phyloP scores from a whole-genome alignment of 2,329 filamentous ascomycete genomes.

The Fusarium praegraminearum region DNA sequence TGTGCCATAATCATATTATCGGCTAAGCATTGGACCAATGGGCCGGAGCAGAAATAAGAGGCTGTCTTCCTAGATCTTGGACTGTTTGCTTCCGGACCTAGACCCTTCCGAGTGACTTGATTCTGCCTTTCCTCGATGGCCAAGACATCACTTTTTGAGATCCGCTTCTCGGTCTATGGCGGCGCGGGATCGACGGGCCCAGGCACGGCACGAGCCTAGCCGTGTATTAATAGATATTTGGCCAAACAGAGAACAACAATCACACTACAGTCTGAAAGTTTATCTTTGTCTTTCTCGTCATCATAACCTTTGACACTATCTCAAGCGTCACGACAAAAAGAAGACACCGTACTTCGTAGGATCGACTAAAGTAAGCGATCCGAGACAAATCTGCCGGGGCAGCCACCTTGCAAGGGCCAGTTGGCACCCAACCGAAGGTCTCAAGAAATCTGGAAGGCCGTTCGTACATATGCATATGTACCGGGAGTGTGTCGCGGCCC shows the following conservation, averaged over 20 bases:
- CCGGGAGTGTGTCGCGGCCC: conserved; percentile 39
- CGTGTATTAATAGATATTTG: not conserved
- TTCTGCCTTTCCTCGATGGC: conserved; percentile 16
- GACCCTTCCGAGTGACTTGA: conserved; percentile 17
- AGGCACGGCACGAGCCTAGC: conserved; percentile 47
- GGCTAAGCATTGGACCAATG: conserved; percentile 33
- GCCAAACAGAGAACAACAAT: not conserved
- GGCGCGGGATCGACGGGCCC: conserved; percentile 43
- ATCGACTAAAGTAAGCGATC: conserved; percentile 7
- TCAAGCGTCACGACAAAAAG: not conserved
- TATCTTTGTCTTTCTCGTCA: not conserved
- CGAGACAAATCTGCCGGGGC: conserved; percentile 25
- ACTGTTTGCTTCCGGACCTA: not conserved
- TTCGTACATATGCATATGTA: conserved; percentile 29
- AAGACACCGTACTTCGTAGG: not conserved
- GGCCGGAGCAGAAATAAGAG: not conserved
- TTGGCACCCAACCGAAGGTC: conserved; percentile 29
- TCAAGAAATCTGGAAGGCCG: conserved; percentile 29
- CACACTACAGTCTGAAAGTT: conserved; percentile 1
- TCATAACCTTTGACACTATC: not conserved
- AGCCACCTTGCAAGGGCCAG: conserved; percentile 9
- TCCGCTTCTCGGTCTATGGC: conserved; percentile 30
- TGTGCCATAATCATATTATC: conserved; percentile 15
- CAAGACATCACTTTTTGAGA: conserved; percentile 34
- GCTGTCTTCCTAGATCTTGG: not conserved